These are phyloP conservation scores for Mycena haematopus DNA, from an alignment of 768 basidiomycete genomes.

Conservation along the genomic window DNA sequence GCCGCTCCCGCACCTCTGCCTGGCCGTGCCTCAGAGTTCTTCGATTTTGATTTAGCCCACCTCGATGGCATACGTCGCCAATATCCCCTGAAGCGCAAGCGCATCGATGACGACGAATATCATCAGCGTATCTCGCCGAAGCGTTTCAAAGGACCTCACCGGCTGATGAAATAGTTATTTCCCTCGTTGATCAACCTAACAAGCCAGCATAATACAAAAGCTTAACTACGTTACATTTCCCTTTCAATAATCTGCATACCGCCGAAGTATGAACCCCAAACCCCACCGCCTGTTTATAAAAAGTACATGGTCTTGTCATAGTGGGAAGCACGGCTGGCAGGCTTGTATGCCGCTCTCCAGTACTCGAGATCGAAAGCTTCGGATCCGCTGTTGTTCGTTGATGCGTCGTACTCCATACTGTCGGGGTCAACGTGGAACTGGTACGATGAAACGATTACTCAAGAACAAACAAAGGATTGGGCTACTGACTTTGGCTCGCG, in stretches of 20 bases:
- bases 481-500: slow-evolving; percentile 15
- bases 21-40: background rate
- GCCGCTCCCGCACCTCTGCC: slow-evolving; percentile 1
- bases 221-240: background rate
- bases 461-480: background rate
- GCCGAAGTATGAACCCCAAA: background rate
- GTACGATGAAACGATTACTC: background rate
- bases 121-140: slow-evolving; percentile 7
- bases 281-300: background rate
- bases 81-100: slow-evolving; percentile 10
- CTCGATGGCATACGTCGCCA: background rate
- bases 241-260: too few species aligned
- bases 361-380: slow-evolving; percentile 10
- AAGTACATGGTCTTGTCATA: slow-evolving; percentile 22
- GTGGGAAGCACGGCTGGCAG: background rate
- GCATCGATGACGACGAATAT: slow-evolving; percentile 5
- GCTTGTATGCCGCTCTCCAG: slow-evolving; percentile 13
- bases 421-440: slow-evolving; percentile 22
- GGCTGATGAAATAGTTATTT: background rate
- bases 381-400: slow-evolving; percentile 12
- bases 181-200: too few species aligned
- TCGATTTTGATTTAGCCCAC: background rate
- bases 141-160: slow-evolving; percentile 7
- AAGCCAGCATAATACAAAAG: background rate
- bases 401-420: background rate